phyloP scores from a whole-genome alignment of 768 basidiomycete species.

The Hypholoma sublateritium region DNA sequence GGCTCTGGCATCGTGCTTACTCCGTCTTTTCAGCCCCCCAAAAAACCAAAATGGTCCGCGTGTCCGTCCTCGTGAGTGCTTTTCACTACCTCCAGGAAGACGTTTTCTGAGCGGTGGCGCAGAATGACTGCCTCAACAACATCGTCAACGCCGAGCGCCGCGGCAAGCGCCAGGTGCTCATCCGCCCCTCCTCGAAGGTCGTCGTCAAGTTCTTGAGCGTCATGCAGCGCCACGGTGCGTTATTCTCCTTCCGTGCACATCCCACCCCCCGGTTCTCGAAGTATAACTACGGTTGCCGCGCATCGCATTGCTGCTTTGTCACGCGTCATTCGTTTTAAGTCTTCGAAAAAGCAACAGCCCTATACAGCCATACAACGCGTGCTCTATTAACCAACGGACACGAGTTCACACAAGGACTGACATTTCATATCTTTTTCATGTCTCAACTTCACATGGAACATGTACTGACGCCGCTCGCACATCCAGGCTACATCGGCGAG shows the following conservation, averaged over 20 bases:
- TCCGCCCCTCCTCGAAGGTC: conserved; percentile 97
- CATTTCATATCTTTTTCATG: conserved; percentile 26
- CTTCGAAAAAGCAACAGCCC: conserved; percentile 70
- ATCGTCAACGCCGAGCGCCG: conserved; percentile 99
- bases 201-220: conserved; percentile 96
- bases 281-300: conserved; percentile 86
- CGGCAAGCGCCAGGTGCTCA: conserved; percentile 98
- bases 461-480: conserved; percentile 5
- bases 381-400: conserved; percentile 32
- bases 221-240: conserved; percentile 97
- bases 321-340: conserved; percentile 83
- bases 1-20: conserved; percentile 45
- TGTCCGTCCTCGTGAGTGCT: conserved; percentile 81
- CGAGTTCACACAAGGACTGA: conserved; percentile 60
- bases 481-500: conserved; percentile 92
- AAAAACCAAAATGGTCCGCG: conserved; percentile 74
- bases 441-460: conserved; percentile 9
- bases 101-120: not conserved
- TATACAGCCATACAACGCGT: conserved; percentile 62
- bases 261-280: conserved; percentile 52
- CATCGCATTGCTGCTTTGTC: conserved; percentile 29
- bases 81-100: conserved; percentile 25
- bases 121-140: conserved; percentile 80
- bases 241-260: conserved; percentile 1
- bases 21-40: conserved; percentile 20